A percentile compares a stretch with the other conserved stretches of the same genome.
Conservation (phyloP, 345 rosid species). For the Citrus reticulata region DNA sequence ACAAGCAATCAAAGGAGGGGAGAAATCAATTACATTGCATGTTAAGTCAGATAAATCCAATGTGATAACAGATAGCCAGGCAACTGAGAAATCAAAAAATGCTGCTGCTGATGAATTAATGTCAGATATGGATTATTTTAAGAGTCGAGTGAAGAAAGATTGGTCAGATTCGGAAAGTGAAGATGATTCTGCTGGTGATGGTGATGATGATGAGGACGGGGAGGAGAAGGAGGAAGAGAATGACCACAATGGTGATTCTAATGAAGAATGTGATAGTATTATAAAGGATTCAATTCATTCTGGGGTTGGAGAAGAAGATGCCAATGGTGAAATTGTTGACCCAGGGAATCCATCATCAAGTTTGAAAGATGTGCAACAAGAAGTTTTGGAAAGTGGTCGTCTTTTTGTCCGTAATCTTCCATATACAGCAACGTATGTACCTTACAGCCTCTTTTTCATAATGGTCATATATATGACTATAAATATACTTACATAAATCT, state of each 20-base stretch:
- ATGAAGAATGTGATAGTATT: conserved; percentile 10
- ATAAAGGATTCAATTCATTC: conserved; percentile 16
- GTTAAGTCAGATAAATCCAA: conserved; percentile 22
- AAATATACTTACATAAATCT: background rate
- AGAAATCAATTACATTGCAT: conserved; percentile 17
- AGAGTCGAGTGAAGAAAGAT: conserved; percentile 75
- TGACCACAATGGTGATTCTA: conserved; percentile 21
- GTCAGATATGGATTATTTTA: conserved; percentile 87
- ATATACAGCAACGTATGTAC: conserved; percentile 58
- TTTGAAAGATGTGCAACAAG: conserved; percentile 34
- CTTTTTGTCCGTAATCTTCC: conserved; percentile 89
- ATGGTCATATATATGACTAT: background rate
- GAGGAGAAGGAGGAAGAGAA: conserved; percentile 16
- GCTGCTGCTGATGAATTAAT: conserved; percentile 42
- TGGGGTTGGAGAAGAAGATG: conserved; percentile 34
- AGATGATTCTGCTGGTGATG: conserved; percentile 21
- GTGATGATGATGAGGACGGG: conserved; percentile 5
- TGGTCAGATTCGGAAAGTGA: conserved; percentile 72
- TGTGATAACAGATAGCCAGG: conserved; percentile 21
- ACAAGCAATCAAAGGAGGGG: conserved; percentile 28
- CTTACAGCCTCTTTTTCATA: background rate
- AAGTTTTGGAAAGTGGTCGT: conserved; percentile 49
- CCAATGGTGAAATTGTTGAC: conserved; percentile 35
- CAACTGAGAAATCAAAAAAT: conserved; percentile 24
- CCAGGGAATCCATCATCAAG: conserved; percentile 27